Evolutionary conservation across 495 filamentous ascomycete species (phyloP).

Genomic region (Lasiosphaeriaceae sp.): DNA sequence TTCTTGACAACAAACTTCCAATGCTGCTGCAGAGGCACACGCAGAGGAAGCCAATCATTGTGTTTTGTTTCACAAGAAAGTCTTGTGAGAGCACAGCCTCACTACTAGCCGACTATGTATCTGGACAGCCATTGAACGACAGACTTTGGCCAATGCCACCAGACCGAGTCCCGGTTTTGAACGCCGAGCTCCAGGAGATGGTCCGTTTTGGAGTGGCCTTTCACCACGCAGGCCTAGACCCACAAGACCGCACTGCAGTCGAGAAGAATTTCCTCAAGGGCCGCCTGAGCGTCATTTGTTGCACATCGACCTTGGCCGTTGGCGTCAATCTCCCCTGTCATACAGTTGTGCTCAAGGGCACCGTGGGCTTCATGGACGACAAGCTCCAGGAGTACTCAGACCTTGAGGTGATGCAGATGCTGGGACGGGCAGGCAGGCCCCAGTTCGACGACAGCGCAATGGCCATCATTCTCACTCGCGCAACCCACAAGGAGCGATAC

Average conservation of each 20-base stretch:
- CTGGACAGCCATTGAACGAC: constrained; percentile 48
- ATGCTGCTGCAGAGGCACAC: constrained; percentile 74
- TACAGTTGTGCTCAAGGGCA: constrained; percentile 90
- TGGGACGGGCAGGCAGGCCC: constrained; percentile 86
- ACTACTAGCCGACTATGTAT: constrained; percentile 65
- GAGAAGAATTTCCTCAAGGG: constrained; percentile 73
- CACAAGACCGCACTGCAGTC: constrained; percentile 63
- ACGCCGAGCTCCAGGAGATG: constrained; percentile 61
- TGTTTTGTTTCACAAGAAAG: constrained; percentile 87
- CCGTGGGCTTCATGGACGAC: constrained; percentile 64
- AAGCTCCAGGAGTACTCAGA: constrained; percentile 76
- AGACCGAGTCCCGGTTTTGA: constrained; percentile 47
- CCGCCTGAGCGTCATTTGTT: constrained; percentile 83
- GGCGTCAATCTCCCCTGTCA: constrained; percentile 93
- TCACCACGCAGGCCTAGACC: constrained; percentile 85
- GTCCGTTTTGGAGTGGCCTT: constrained; percentile 77
- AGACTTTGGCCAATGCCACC: constrained; percentile 66
- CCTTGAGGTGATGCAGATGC: constrained; percentile 97
- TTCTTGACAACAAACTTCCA: constrained; percentile 69
- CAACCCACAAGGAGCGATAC: constrained; percentile 65
- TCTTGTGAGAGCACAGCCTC: constrained; percentile 74
- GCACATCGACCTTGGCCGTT: constrained; percentile 90
- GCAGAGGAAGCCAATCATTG: constrained; percentile 78
- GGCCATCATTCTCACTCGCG: constrained; percentile 82
- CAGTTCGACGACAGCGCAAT: constrained; percentile 86